Percentiles rank a stretch among this genome's conserved stretches.
Conservation (phyloP, 1,284 basidiomycete genomes). For the Heterobasidion irregulare region DNA sequence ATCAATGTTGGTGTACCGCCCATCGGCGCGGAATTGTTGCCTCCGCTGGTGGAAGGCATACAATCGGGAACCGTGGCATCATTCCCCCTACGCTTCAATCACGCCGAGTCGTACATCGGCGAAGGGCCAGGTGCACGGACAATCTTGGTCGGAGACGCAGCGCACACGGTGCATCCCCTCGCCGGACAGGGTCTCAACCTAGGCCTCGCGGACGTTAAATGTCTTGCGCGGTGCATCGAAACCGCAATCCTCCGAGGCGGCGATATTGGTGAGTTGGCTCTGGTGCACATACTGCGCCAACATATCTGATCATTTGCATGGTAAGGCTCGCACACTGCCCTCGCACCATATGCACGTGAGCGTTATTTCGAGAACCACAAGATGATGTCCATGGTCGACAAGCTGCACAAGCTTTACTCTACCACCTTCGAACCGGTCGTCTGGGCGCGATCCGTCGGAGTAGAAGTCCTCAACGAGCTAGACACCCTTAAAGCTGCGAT, state of each 20-base stretch:
- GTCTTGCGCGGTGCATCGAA: slow-evolving; percentile 57
- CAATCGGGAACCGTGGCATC: slow-evolving; percentile 78
- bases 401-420: slow-evolving; percentile 80
- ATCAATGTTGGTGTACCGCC: slow-evolving; percentile 47
- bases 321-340: slow-evolving; percentile 69
- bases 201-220: slow-evolving; percentile 81
- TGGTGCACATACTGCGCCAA: not conserved
- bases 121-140: slow-evolving; percentile 61
- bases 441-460: slow-evolving; percentile 77
- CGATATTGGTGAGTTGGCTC: slow-evolving; percentile 61
- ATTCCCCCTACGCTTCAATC: slow-evolving; percentile 86
- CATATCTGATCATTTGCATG: not conserved
- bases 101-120: slow-evolving; percentile 84
- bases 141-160: slow-evolving; percentile 92
- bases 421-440: slow-evolving; percentile 63
- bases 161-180: slow-evolving; percentile 94
- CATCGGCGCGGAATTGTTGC: slow-evolving; percentile 54
- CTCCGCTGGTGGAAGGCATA: slow-evolving; percentile 69
- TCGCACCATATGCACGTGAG: slow-evolving; percentile 70
- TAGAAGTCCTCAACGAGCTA: slow-evolving; percentile 90
- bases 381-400: slow-evolving; percentile 78
- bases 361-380: slow-evolving; percentile 84
- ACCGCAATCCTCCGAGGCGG: slow-evolving; percentile 52
- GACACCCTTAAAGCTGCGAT: slow-evolving; percentile 74
- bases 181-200: slow-evolving; percentile 96